Conservation (phyloP, 768 basidiomycete species). For the Russula sp. region DNA sequence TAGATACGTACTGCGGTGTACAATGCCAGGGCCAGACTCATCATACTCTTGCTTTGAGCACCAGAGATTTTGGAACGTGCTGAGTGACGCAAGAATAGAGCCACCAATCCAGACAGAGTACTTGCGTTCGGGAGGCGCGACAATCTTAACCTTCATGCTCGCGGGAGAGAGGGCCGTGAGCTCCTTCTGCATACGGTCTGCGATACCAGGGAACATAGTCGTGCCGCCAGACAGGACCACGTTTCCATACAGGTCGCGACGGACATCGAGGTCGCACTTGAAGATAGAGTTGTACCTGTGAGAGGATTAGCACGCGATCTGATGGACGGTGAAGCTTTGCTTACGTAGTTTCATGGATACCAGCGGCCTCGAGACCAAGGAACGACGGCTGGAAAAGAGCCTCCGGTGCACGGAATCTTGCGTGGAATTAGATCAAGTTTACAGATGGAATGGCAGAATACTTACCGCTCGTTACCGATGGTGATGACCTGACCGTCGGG, state of each 20-base stretch:
- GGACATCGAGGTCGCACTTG: constrained; percentile 75
- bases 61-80: constrained; percentile 97
- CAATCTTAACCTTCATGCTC: constrained; percentile 94
- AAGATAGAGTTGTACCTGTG: constrained; percentile 51
- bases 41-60: constrained; percentile 91
- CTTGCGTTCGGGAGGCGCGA: constrained; percentile 89
- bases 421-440: neutral
- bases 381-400: constrained; percentile 54
- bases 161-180: constrained; percentile 75
- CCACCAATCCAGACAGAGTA: constrained; percentile 96
- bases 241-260: constrained; percentile 75
- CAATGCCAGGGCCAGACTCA: constrained; percentile 71
- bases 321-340: constrained; percentile 7
- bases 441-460: neutral
- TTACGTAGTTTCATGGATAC: constrained; percentile 69
- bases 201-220: constrained; percentile 88
- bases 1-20: constrained; percentile 58
- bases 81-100: constrained; percentile 79
- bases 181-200: constrained; percentile 95
- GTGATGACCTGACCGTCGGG: constrained; percentile 93
- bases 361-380: constrained; percentile 68
- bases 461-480: constrained; percentile 57
- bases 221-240: constrained; percentile 65
- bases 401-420: constrained; percentile 49
- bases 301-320: constrained; percentile 1